phyloP scores from a whole-genome alignment of 1,284 basidiomycete species.

The Coniophora puteana region DNA sequence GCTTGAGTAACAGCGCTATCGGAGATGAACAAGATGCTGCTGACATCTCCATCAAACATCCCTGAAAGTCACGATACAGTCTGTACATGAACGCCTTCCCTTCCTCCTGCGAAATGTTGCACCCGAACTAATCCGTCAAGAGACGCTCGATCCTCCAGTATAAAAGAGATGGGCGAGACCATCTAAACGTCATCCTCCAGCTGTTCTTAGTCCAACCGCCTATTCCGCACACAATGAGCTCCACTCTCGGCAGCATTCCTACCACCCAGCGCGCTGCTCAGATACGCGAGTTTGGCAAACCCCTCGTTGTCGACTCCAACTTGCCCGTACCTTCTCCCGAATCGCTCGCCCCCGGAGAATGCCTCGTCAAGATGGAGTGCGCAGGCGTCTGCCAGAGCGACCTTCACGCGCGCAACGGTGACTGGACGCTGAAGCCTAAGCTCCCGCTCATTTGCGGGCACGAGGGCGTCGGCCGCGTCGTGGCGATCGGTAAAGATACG shows the following conservation, averaged over 20 bases:
- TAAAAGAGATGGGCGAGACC: no score
- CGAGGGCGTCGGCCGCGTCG: constrained; percentile 75
- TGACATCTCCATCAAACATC: no score
- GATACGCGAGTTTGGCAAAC: constrained; percentile 32
- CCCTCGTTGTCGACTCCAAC: constrained; percentile 31
- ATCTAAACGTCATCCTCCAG: no score
- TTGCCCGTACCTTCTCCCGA: constrained; percentile 51
- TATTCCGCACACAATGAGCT: constrained; percentile 25
- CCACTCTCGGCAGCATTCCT: constrained; percentile 38
- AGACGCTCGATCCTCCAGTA: no score
- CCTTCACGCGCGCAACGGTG: constrained; percentile 66
- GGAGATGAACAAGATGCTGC: no score
- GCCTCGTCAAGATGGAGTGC: constrained; percentile 75
- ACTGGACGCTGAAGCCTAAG: constrained; percentile 70
- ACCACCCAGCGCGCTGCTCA: constrained; percentile 47
- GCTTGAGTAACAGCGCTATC: no score
- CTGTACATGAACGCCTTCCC: no score
- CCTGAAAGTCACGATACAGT: no score
- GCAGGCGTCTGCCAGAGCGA: constrained; percentile 80
- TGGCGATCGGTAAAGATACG: constrained; percentile 68
- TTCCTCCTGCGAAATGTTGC: no score
- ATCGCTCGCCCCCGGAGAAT: constrained; percentile 75
- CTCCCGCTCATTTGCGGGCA: constrained; percentile 83
- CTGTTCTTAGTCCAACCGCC: no score
- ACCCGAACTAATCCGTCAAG: no score